A percentile compares a stretch with the other conserved stretches of the same genome.
These are phyloP conservation scores for Drosera spatulata DNA, from an alignment of 179 eudicot genomes.

Conservation along the genomic window DNA sequence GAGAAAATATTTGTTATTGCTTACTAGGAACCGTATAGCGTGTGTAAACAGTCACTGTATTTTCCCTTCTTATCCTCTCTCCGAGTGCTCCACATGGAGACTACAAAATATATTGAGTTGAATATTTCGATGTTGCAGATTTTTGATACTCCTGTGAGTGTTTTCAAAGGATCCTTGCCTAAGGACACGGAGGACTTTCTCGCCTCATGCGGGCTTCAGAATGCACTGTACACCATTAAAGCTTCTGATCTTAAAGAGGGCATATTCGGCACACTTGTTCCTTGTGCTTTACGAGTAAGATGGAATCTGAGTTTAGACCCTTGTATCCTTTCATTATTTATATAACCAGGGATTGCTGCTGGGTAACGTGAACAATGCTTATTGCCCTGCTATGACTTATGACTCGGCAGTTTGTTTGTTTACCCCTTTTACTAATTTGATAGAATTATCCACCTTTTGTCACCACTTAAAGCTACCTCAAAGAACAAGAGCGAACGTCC, in stretches of 20 bases:
- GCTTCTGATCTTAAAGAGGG: slow-evolving; percentile 68
- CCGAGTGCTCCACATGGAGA: background rate
- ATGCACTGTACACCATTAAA: slow-evolving; percentile 77
- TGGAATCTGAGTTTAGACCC: background rate
- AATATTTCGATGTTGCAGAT: slow-evolving; percentile 22
- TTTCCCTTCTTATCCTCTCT: background rate
- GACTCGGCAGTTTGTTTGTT: too few species aligned
- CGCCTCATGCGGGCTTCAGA: slow-evolving; percentile 59
- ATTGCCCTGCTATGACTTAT: too few species aligned
- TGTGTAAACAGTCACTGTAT: too few species aligned
- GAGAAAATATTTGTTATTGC: too few species aligned
- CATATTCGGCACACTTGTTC: slow-evolving; percentile 66
- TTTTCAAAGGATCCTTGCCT: slow-evolving; percentile 72
- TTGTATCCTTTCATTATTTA: background rate
- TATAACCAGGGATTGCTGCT: too few species aligned
- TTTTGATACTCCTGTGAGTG: slow-evolving; percentile 86
- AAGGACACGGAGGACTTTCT: slow-evolving; percentile 69
- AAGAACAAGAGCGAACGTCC: background rate
- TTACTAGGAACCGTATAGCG: too few species aligned
- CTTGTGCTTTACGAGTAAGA: slow-evolving; percentile 66
- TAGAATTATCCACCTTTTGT: too few species aligned
- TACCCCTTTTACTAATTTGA: too few species aligned
- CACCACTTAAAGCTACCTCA: too few species aligned
- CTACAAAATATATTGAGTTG: background rate
- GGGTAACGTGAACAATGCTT: too few species aligned